Percentiles rank a stretch among this genome's conserved stretches.
phyloP scores from a whole-genome alignment of 352 stramenopile genomes.

The Phytophthora lateralis region DNA sequence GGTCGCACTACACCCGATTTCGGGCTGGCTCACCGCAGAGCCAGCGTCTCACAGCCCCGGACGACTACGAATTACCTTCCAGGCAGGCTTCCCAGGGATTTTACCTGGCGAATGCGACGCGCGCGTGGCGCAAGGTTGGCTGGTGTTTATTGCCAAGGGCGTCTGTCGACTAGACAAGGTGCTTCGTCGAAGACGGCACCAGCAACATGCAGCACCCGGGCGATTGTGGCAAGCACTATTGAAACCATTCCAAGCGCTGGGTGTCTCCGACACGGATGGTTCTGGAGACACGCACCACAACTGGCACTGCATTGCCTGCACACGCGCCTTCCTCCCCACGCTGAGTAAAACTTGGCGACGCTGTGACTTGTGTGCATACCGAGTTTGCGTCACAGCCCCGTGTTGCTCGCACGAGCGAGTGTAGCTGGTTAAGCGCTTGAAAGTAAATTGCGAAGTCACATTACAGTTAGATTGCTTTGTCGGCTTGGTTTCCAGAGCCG shows the following conservation, averaged over 20 bases:
- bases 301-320: conserved; percentile 40
- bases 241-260: conserved; percentile 14
- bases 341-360: conserved; percentile 23
- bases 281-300: conserved; percentile 24
- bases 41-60: conserved; percentile 1
- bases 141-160: conserved; percentile 29
- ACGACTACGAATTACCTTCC: conserved; percentile 30
- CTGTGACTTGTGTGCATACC: conserved; percentile 38
- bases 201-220: conserved; percentile 7
- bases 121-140: conserved; percentile 21
- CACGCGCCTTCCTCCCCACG: conserved; percentile 20
- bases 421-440: no score
- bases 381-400: conserved; percentile 26
- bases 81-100: conserved; percentile 21
- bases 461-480: no score
- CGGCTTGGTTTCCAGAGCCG: no score
- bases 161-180: conserved; percentile 31
- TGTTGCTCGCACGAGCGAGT: conserved; percentile 36
- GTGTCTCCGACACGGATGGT: conserved; percentile 7
- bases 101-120: conserved; percentile 14
- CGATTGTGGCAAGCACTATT: conserved; percentile 15
- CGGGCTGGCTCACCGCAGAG: conserved; percentile 30
- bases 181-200: conserved; percentile 14
- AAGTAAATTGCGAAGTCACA: no score
- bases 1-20: conserved; percentile 27